These are phyloP conservation scores for Diplodia scrobiculata DNA, from an alignment of 2,329 filamentous ascomycete species.

Conservation along the genomic window DNA sequence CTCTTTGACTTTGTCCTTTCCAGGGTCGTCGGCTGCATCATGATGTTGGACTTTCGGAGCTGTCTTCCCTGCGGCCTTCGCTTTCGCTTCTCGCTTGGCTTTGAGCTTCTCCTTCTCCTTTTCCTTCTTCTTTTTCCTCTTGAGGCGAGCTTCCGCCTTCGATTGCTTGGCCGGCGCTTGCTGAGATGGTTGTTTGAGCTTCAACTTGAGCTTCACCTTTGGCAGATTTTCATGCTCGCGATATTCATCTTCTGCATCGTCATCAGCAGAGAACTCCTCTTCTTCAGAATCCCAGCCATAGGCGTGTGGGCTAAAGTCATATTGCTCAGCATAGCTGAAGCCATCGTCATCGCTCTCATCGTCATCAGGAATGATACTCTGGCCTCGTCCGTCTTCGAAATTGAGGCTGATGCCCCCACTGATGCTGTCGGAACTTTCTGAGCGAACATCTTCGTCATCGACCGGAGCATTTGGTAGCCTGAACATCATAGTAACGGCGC, in stretches of 20 bases:
- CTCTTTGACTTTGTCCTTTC: conserved; percentile 22
- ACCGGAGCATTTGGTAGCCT: conserved; percentile 65
- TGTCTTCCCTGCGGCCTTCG: conserved; percentile 27
- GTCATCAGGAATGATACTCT: conserved; percentile 51
- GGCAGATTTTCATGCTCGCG: conserved; percentile 34
- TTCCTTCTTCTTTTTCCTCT: conserved; percentile 23
- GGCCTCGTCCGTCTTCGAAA: conserved; percentile 65
- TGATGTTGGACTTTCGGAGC: conserved; percentile 1
- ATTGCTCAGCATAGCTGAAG: conserved; percentile 23
- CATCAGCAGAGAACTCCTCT: conserved; percentile 28
- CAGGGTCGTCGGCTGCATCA: neutral
- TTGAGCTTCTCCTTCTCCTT: conserved; percentile 29
- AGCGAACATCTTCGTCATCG: conserved; percentile 55
- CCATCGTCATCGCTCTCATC: conserved; percentile 31
- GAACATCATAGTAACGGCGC: conserved; percentile 69
- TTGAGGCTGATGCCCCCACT: conserved; percentile 70
- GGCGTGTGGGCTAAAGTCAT: conserved; percentile 25
- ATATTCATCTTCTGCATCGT: conserved; percentile 47
- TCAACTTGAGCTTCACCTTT: conserved; percentile 37
- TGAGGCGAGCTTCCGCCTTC: conserved; percentile 19
- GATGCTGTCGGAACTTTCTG: conserved; percentile 39
- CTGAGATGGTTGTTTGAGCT: conserved; percentile 31
- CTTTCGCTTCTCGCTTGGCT: conserved; percentile 31
- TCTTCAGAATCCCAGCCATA: conserved; percentile 30
- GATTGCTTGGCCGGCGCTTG: conserved; percentile 18